These are phyloP conservation scores for Suhomyces prunicola DNA, from an alignment of 805 yeast genomes.

Conservation along the genomic window DNA sequence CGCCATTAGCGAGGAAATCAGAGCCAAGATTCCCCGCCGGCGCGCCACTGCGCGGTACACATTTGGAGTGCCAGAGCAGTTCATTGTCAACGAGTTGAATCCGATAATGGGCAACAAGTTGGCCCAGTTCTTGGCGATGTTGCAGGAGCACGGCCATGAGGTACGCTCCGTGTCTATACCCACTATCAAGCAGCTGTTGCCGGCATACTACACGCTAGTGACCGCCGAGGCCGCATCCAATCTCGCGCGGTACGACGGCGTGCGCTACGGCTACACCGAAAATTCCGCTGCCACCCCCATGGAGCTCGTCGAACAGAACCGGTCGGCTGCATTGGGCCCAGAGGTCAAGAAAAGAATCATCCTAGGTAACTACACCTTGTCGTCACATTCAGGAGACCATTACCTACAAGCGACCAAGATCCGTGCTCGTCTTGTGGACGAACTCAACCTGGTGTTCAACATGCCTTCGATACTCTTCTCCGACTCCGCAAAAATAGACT, in stretches of 20 bases:
- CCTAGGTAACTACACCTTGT: conserved; percentile 82
- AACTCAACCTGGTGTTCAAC: conserved; percentile 64
- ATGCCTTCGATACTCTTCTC: conserved; percentile 35
- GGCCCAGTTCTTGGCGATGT: conserved; percentile 35
- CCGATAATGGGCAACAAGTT: conserved; percentile 29
- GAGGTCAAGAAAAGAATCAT: conserved; percentile 83
- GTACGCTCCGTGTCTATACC: conserved; percentile 70
- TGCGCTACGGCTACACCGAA: conserved; percentile 68
- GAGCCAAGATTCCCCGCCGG: conserved; percentile 25
- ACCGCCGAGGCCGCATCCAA: conserved; percentile 95
- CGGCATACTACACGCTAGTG: conserved; percentile 82
- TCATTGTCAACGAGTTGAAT: conserved; percentile 54
- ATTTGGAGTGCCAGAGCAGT: conserved; percentile 76
- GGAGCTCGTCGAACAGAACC: conserved; percentile 40
- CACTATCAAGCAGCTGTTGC: conserved; percentile 59
- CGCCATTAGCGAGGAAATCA: conserved; percentile 36
- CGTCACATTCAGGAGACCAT: conserved; percentile 72
- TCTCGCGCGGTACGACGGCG: conserved; percentile 84
- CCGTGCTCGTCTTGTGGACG: conserved; percentile 56
- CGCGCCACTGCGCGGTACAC: neutral
- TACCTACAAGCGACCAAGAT: conserved; percentile 71
- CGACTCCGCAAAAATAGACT: conserved; percentile 6
- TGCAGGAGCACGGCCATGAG: conserved; percentile 49
- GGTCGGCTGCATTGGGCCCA: conserved; percentile 66
- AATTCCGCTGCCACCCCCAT: conserved; percentile 3